Evolutionary conservation across 768 basidiomycete genomes (phyloP).

Genomic region (Kwoniella shandongensis): DNA sequence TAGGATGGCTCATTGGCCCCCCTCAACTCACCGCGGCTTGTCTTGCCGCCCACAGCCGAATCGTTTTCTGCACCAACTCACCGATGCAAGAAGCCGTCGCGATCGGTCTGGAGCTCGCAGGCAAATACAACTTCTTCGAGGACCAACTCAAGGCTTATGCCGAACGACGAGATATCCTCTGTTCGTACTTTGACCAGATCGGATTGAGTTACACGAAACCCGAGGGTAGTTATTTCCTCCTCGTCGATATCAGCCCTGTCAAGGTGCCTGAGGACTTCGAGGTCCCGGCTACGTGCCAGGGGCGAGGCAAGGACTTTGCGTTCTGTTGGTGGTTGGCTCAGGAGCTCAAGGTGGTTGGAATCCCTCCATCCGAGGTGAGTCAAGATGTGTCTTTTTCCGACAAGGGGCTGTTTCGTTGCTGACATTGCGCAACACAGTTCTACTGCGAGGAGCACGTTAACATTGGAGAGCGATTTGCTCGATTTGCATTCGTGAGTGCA

Average conservation of each 20-base stretch:
- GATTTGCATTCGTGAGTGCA: constrained; percentile 66
- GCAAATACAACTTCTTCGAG: constrained; percentile 71
- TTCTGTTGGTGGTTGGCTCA: constrained; percentile 94
- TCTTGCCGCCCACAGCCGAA: constrained; percentile 85
- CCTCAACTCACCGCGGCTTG: constrained; percentile 77
- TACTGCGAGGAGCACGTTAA: constrained; percentile 82
- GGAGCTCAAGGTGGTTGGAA: constrained; percentile 85
- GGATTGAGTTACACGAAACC: constrained; percentile 84
- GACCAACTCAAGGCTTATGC: constrained; percentile 73
- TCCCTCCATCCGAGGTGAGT: constrained; percentile 89
- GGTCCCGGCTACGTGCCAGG: constrained; percentile 72
- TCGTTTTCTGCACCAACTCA: constrained; percentile 92
- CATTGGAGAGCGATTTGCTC: constrained; percentile 81
- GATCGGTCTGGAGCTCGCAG: constrained; percentile 77
- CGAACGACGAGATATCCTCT: constrained; percentile 73
- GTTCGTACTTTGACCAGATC: constrained; percentile 73
- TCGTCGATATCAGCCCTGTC: constrained; percentile 60
- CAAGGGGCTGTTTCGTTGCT: neutral
- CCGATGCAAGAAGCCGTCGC: constrained; percentile 94
- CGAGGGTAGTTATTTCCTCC: constrained; percentile 86
- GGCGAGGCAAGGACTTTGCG: constrained; percentile 85
- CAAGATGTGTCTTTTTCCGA: neutral
- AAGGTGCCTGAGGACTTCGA: constrained; percentile 80
- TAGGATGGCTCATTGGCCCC: constrained; percentile 90
- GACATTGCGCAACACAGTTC: constrained; percentile 61